phyloP scores from a whole-genome alignment of 1,284 basidiomycete genomes.

The Pseudozyma thailandica region DNA sequence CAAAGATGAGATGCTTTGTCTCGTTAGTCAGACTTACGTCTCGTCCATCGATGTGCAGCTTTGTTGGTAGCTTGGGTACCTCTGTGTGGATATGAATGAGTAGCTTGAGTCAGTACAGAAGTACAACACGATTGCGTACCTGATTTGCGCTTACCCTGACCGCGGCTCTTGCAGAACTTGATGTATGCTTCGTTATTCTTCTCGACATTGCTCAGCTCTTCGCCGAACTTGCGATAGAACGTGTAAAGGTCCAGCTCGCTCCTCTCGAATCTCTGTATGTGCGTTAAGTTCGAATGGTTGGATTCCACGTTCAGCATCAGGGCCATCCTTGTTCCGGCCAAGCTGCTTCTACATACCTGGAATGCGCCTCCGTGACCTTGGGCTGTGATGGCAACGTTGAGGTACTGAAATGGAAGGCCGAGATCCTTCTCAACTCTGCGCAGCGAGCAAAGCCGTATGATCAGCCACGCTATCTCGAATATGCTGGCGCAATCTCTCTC shows the following conservation, averaged over 20 bases:
- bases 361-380: constrained; percentile 66
- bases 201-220: constrained; percentile 59
- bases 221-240: constrained; percentile 66
- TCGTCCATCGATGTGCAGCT: constrained; percentile 40
- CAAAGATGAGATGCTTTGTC: no score
- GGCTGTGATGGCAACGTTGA: constrained; percentile 68
- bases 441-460: background rate
- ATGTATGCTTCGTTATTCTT: constrained; percentile 56
- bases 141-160: constrained; percentile 38
- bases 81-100: no score
- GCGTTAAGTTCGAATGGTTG: background rate
- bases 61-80: constrained; percentile 43
- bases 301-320: background rate
- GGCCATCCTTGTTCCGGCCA: no score
- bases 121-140: no score
- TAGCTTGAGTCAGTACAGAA: no score
- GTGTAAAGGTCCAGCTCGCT: constrained; percentile 62
- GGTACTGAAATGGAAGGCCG: constrained; percentile 64
- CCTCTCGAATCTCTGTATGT: constrained; percentile 59
- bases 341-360: constrained; percentile 48
- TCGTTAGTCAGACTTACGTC: constrained; percentile 38
- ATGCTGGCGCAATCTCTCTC: background rate
- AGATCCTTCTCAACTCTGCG: constrained; percentile 54
- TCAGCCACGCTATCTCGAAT: no score
- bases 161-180: constrained; percentile 55